These are phyloP conservation scores for Dictyostelium citrinum DNA, from an alignment of 78 protist species.

Conservation along the genomic window DNA sequence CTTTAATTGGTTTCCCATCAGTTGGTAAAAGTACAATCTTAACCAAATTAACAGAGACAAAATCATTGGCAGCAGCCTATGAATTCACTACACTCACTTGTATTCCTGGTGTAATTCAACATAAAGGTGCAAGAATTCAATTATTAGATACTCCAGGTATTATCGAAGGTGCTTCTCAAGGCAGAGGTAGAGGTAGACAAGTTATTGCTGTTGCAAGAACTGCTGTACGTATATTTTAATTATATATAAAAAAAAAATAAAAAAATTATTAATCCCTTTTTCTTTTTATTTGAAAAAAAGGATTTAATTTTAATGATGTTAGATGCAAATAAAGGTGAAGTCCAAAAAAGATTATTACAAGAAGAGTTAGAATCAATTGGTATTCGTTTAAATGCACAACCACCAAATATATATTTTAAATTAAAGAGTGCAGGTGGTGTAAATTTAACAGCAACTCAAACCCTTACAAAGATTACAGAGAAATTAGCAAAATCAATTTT, in stretches of 20 bases:
- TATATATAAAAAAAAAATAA: background rate
- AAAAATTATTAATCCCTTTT: background rate
- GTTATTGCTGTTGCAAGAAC: constrained; percentile 89
- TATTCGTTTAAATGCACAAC: constrained; percentile 79
- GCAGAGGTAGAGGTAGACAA: constrained; percentile 99
- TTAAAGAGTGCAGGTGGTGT: constrained; percentile 80
- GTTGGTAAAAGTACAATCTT: constrained; percentile 99
- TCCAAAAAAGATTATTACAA: constrained; percentile 77
- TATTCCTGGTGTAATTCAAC: constrained; percentile 95
- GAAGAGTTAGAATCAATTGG: constrained; percentile 83
- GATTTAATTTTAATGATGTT: constrained; percentile 85
- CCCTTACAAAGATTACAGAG: constrained; percentile 85
- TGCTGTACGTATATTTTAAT: constrained; percentile 55
- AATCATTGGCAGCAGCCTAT: constrained; percentile 94
- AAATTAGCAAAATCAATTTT: constrained; percentile 84
- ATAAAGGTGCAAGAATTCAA: constrained; percentile 97
- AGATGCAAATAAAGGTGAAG: constrained; percentile 81
- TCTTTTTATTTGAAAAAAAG: background rate
- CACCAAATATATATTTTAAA: constrained; percentile 82
- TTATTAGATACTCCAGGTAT: constrained; percentile 98
- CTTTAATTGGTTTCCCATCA: constrained; percentile 92
- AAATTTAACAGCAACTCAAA: constrained; percentile 47
- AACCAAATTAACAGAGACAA: constrained; percentile 89
- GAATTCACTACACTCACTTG: constrained; percentile 99
- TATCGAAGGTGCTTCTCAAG: constrained; percentile 99